Evolutionary conservation across 2,329 filamentous ascomycete genomes (phyloP).

Genomic region (Hyphodiscus sp.): DNA sequence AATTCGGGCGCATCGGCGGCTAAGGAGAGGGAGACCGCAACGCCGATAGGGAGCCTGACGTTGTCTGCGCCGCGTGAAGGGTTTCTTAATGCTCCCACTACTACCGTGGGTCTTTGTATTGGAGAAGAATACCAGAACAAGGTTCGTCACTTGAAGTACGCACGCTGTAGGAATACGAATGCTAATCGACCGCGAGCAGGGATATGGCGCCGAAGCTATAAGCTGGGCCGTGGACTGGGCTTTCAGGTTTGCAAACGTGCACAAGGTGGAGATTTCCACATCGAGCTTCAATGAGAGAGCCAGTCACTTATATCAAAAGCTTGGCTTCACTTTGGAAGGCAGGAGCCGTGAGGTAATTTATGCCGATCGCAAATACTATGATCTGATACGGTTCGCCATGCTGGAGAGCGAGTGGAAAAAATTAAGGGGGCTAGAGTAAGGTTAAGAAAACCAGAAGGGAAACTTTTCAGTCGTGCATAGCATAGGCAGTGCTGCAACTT

Average conservation of each 20-base stretch:
- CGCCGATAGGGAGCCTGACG: constrained; percentile 1
- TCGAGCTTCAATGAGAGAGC: constrained; percentile 39
- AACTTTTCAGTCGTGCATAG: too few species aligned
- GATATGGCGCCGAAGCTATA: constrained; percentile 42
- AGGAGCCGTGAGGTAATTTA: constrained; percentile 36
- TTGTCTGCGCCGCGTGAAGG: not conserved
- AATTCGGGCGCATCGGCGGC: not conserved
- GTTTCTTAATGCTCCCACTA: not conserved
- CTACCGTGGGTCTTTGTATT: constrained; percentile 33
- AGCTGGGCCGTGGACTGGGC: constrained; percentile 41
- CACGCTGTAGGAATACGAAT: not conserved
- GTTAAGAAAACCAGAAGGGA: too few species aligned
- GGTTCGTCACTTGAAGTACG: not conserved
- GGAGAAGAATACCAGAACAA: constrained; percentile 29
- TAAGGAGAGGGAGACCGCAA: constrained; percentile 1
- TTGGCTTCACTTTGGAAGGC: constrained; percentile 42
- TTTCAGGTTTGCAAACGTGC: constrained; percentile 38
- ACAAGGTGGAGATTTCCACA: constrained; percentile 36
- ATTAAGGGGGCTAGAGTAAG: too few species aligned
- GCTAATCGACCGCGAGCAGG: constrained; percentile 17
- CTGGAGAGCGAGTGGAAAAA: too few species aligned
- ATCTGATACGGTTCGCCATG: too few species aligned
- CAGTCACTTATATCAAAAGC: constrained; percentile 35
- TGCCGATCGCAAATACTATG: constrained; percentile 35
- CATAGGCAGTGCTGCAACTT: too few species aligned